phyloP scores from a whole-genome alignment of 352 stramenopile genomes.

The Phytophthora tubulina region DNA sequence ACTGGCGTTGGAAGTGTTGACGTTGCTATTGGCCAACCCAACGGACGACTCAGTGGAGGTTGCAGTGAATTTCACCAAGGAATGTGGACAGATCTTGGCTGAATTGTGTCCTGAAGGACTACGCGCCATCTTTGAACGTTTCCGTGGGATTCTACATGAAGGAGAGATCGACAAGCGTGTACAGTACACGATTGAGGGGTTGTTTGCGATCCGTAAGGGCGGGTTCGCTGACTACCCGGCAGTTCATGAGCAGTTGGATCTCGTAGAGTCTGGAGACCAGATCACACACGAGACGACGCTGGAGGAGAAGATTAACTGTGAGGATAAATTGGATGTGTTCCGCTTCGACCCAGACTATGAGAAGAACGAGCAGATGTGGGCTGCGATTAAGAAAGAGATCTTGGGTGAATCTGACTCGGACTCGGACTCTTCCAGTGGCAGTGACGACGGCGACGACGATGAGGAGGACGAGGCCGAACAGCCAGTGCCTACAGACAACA shows the following conservation, averaged over 20 bases:
- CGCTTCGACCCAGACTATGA: slow-evolving; percentile 94
- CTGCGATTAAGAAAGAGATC: slow-evolving; percentile 96
- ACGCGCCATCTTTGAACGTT: slow-evolving; percentile 97
- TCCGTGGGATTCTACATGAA: slow-evolving; percentile 98
- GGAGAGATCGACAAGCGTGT: slow-evolving; percentile 97
- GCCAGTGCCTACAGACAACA: slow-evolving; percentile 31
- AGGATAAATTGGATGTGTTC: slow-evolving; percentile 98
- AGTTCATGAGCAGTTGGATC: slow-evolving; percentile 95
- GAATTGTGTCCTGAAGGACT: slow-evolving; percentile 92
- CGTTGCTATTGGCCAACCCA: slow-evolving; percentile 96
- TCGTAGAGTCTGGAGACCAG: slow-evolving; percentile 98
- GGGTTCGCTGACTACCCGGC: slow-evolving; percentile 96
- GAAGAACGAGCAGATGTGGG: slow-evolving; percentile 98
- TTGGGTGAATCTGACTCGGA: slow-evolving; percentile 94
- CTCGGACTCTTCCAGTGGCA: slow-evolving; percentile 63
- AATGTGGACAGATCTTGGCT: slow-evolving; percentile 92
- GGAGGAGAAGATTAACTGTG: slow-evolving; percentile 96
- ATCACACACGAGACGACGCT: slow-evolving; percentile 98
- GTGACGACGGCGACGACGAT: slow-evolving; percentile 66
- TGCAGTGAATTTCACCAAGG: slow-evolving; percentile 97
- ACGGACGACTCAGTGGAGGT: slow-evolving; percentile 99
- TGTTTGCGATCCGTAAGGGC: slow-evolving; percentile 97
- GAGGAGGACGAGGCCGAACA: slow-evolving; percentile 45
- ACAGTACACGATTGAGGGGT: slow-evolving; percentile 98
- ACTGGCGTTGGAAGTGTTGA: slow-evolving; percentile 97